phyloP scores from a whole-genome alignment of 805 yeast species.

The Candida suzukii region DNA sequence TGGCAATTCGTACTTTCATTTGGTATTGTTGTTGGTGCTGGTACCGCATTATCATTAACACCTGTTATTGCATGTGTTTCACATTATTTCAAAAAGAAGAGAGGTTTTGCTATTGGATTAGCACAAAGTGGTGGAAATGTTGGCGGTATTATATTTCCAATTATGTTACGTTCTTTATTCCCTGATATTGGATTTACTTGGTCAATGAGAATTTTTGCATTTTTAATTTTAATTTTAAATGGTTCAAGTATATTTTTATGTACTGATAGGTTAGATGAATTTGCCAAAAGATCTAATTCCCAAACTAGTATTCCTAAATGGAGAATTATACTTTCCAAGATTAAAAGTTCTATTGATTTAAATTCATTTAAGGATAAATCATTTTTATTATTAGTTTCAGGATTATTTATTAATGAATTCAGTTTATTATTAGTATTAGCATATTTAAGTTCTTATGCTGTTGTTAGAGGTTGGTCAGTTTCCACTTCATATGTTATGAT shows the following conservation, averaged over 20 bases:
- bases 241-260: conserved; percentile 22
- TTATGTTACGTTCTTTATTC: conserved; percentile 40
- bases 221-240: conserved; percentile 16
- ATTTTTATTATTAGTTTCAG: conserved; percentile 31
- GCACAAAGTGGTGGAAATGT: conserved; percentile 51
- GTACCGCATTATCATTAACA: conserved; percentile 35
- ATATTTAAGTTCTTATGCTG: conserved; percentile 37
- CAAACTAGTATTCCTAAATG: background rate
- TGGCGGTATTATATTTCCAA: conserved; percentile 59
- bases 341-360: conserved; percentile 20
- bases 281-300: conserved; percentile 1
- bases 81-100: conserved; percentile 36
- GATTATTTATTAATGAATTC: conserved; percentile 35
- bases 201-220: conserved; percentile 47
- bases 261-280: conserved; percentile 30
- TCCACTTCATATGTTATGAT: conserved; percentile 34
- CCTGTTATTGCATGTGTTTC: conserved; percentile 40
- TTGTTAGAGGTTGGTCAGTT: conserved; percentile 33
- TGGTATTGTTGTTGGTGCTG: conserved; percentile 32
- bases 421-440: conserved; percentile 33
- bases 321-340: conserved; percentile 7
- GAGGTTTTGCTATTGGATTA: conserved; percentile 29
- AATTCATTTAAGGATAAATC: conserved; percentile 29
- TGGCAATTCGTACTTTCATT: conserved; percentile 36
- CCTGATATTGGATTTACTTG: conserved; percentile 47